These are phyloP conservation scores for Xylaria longipes DNA, from an alignment of 495 filamentous ascomycete genomes.

Conservation along the genomic window DNA sequence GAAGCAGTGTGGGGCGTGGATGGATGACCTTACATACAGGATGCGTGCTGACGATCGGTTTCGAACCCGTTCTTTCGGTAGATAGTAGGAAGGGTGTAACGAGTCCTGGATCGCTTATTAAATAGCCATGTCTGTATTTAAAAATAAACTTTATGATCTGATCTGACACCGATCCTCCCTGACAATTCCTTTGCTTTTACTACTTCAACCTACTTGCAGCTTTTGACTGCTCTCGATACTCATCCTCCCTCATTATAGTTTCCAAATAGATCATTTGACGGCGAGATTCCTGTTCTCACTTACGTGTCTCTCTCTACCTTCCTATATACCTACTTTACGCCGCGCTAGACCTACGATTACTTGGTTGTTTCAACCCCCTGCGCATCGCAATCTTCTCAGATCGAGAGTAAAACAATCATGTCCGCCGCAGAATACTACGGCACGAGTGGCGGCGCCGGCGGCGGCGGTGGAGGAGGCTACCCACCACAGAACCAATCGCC, in stretches of 20 bases:
- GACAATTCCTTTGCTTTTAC: not conserved
- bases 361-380: not conserved
- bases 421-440: slow-evolving; percentile 47
- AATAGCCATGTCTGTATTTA: too few relatives aligned
- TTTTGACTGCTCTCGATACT: too few relatives aligned
- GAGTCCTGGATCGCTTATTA: slow-evolving; percentile 1
- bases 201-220: not conserved
- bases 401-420: slow-evolving; percentile 35
- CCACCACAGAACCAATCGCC: slow-evolving; percentile 35
- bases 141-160: too few relatives aligned
- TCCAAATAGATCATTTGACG: not conserved
- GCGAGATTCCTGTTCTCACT: not conserved
- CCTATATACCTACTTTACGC: not conserved
- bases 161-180: not conserved
- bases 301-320: not conserved
- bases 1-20: too few relatives aligned
- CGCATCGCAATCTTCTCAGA: not conserved
- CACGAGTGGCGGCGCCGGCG: slow-evolving; percentile 7
- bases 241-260: not conserved
- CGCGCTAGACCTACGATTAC: not conserved
- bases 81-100: not conserved
- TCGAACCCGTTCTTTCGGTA: not conserved
- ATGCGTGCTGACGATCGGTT: not conserved
- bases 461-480: slow-evolving; percentile 23
- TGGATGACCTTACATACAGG: not conserved